Evolutionary conservation across 768 basidiomycete species (phyloP).

Genomic region (Rhodosporidiobolus sp.): DNA sequence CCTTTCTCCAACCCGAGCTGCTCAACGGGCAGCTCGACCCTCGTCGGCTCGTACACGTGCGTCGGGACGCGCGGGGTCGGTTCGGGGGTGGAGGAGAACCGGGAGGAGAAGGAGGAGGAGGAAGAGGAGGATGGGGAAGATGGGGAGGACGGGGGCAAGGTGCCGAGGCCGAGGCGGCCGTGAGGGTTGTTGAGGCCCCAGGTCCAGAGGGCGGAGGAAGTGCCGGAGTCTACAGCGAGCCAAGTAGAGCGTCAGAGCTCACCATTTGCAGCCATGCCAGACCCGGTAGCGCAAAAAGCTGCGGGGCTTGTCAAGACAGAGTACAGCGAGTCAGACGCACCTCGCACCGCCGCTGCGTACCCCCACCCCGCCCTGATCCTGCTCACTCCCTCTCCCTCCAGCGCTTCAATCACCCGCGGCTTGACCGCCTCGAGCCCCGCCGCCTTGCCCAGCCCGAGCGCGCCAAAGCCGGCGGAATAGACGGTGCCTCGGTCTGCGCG

Average conservation of each 20-base stretch:
- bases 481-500: constrained; percentile 27
- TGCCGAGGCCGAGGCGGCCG: constrained; percentile 28
- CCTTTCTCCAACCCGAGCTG: constrained; percentile 9
- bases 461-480: constrained; percentile 32
- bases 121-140: not conserved
- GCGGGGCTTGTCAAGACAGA: no score
- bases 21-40: constrained; percentile 11
- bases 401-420: constrained; percentile 2
- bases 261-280: not conserved
- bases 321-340: not conserved
- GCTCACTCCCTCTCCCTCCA: constrained; percentile 21
- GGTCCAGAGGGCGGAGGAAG: constrained; percentile 3
- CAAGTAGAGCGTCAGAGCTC: no score
- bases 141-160: not conserved
- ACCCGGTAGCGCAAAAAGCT: no score
- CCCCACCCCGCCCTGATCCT: constrained; percentile 32
- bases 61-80: not conserved
- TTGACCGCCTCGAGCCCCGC: not conserved
- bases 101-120: not conserved
- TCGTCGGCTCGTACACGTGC: constrained; percentile 16
- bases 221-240: not conserved
- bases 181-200: constrained; percentile 30
- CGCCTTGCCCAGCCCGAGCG: constrained; percentile 9
- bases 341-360: constrained; percentile 27
- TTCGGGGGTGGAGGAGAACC: no score